Evolutionary conservation across 1,284 basidiomycete species (phyloP).

Genomic region (Trametes hirsuta): DNA sequence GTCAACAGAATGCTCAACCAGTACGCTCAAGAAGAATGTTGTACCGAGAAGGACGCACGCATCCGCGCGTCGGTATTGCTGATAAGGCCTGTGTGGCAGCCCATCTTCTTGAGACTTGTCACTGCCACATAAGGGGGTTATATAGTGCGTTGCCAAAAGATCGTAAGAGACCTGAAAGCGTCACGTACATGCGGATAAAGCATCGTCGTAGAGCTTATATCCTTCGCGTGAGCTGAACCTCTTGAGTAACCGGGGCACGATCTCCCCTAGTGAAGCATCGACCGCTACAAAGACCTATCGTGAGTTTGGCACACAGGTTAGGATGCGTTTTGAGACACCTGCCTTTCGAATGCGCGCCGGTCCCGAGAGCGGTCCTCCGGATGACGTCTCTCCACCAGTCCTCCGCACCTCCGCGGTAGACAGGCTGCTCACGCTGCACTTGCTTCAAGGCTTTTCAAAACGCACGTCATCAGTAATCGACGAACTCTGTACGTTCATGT

Average conservation of each 20-base stretch:
- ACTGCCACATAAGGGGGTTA: slow-evolving; percentile 40
- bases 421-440: slow-evolving; percentile 61
- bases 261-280: slow-evolving; percentile 49
- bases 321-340: slow-evolving; percentile 16
- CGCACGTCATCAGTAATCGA: neutral
- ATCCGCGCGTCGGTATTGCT: slow-evolving; percentile 75
- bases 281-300: slow-evolving; percentile 44
- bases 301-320: neutral
- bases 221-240: slow-evolving; percentile 73
- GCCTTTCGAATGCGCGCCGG: slow-evolving; percentile 65
- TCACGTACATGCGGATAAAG: slow-evolving; percentile 59
- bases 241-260: slow-evolving; percentile 59
- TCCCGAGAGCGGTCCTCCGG: slow-evolving; percentile 67
- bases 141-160: neutral
- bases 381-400: slow-evolving; percentile 79
- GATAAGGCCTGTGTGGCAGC: slow-evolving; percentile 59
- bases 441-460: slow-evolving; percentile 57
- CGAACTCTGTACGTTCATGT: neutral
- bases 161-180: neutral
- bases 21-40: neutral
- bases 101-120: slow-evolving; percentile 44
- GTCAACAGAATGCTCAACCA: neutral
- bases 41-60: slow-evolving; percentile 44
- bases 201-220: slow-evolving; percentile 69
- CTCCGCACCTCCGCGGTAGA: slow-evolving; percentile 51